phyloP scores from a whole-genome alignment of 139 green algal species.

The Marvania coccoides region DNA sequence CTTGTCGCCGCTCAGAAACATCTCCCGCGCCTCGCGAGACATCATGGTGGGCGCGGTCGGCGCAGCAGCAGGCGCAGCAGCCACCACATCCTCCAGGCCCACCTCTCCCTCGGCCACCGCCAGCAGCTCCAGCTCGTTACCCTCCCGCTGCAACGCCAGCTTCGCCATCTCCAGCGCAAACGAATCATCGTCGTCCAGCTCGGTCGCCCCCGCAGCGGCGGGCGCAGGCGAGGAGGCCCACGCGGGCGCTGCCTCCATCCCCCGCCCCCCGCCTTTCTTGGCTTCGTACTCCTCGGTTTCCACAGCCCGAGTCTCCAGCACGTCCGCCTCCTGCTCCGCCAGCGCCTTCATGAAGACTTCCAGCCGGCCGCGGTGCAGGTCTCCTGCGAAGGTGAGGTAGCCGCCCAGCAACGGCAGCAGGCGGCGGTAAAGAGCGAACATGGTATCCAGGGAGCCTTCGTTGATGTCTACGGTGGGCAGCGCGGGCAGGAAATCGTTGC shows the following conservation, averaged over 20 bases:
- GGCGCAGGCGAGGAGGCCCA: slow-evolving; percentile 1
- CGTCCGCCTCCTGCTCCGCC: slow-evolving; percentile 53
- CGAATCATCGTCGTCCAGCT: slow-evolving; percentile 42
- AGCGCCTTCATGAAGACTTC: slow-evolving; percentile 62
- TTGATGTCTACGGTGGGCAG: slow-evolving; percentile 85
- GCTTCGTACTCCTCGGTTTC: slow-evolving; percentile 75
- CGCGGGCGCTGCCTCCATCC: slow-evolving; percentile 1
- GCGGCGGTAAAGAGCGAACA: slow-evolving; percentile 86
- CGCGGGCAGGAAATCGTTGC: slow-evolving; percentile 92
- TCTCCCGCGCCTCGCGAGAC: slow-evolving; percentile 51
- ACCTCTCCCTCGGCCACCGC: slow-evolving; percentile 29
- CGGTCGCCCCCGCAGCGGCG: slow-evolving; percentile 5
- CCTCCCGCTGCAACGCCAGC: slow-evolving; percentile 6
- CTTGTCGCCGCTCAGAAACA: slow-evolving; percentile 66
- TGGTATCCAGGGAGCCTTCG: slow-evolving; percentile 75
- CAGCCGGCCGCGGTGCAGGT: slow-evolving; percentile 53
- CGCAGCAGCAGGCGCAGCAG: neutral
- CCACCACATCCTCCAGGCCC: slow-evolving; percentile 1
- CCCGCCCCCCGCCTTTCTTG: slow-evolving; percentile 30
- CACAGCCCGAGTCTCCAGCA: slow-evolving; percentile 67
- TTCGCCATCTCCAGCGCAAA: slow-evolving; percentile 23
- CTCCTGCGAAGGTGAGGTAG: slow-evolving; percentile 77
- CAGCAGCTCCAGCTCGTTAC: slow-evolving; percentile 30
- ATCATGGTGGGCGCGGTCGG: slow-evolving; percentile 75
- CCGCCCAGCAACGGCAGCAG: slow-evolving; percentile 69